Evolutionary conservation across 2,329 filamentous ascomycete species (phyloP).

Genomic region (Emergomyces pasteurianus): DNA sequence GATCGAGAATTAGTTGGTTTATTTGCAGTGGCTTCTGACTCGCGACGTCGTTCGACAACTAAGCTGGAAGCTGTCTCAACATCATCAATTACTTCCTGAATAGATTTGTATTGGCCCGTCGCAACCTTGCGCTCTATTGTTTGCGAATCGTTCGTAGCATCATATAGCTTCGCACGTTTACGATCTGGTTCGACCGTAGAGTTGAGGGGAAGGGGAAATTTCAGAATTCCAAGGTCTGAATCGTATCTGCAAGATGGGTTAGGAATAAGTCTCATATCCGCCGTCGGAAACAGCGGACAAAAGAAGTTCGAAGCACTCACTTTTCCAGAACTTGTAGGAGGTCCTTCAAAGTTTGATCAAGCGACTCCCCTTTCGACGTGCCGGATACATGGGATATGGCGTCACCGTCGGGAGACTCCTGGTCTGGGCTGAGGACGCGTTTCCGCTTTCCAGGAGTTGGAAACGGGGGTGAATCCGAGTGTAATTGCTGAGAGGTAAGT

Average conservation of each 20-base stretch:
- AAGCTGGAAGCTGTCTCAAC: slow-evolving; percentile 28
- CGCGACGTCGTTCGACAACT: slow-evolving; percentile 26
- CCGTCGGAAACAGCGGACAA: background rate
- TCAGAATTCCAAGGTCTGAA: slow-evolving; percentile 32
- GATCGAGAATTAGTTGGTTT: slow-evolving; percentile 16
- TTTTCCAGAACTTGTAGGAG: slow-evolving; percentile 23
- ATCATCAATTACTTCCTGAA: slow-evolving; percentile 32
- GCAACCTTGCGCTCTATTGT: slow-evolving; percentile 29
- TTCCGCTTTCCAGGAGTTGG: slow-evolving; percentile 32
- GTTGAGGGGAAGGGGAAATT: slow-evolving; percentile 24
- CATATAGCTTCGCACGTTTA: slow-evolving; percentile 32
- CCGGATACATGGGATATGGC: slow-evolving; percentile 9
- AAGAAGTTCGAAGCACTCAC: slow-evolving; percentile 12
- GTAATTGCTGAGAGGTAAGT: slow-evolving; percentile 15
- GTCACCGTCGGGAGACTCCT: slow-evolving; percentile 18
- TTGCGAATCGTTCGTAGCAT: slow-evolving; percentile 10
- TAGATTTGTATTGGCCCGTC: slow-evolving; percentile 26
- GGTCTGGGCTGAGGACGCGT: slow-evolving; percentile 24
- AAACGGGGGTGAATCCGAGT: slow-evolving; percentile 18
- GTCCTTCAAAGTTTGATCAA: slow-evolving; percentile 26
- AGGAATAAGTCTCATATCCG: background rate
- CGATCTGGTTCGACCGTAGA: slow-evolving; percentile 28
- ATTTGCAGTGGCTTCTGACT: slow-evolving; percentile 13
- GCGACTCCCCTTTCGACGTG: slow-evolving; percentile 12
- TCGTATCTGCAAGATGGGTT: slow-evolving; percentile 27